Conservation (phyloP, 2,329 filamentous ascomycete genomes). For the Cercospora berteroae region DNA sequence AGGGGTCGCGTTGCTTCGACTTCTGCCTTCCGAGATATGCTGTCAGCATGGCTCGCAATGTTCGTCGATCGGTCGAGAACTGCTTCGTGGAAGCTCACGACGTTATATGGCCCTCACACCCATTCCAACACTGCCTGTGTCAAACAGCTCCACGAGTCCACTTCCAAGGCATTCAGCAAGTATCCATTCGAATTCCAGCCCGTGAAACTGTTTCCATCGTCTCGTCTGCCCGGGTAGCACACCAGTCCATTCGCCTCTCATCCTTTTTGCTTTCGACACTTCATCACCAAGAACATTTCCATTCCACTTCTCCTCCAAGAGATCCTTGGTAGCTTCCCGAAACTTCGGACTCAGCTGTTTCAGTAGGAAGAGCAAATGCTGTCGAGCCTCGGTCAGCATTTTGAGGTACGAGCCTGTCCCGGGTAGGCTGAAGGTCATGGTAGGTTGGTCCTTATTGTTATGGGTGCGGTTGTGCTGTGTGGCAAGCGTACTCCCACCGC, state of each 20-base stretch:
- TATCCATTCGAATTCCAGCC: conserved; percentile 69
- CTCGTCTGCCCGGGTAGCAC: conserved; percentile 61
- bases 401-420: conserved; percentile 67
- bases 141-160: conserved; percentile 70
- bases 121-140: conserved; percentile 70
- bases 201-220: conserved; percentile 70
- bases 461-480: conserved; percentile 30
- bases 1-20: neutral
- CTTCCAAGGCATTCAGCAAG: conserved; percentile 68
- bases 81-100: neutral
- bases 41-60: too few relatives aligned
- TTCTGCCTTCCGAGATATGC: neutral
- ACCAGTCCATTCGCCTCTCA: conserved; percentile 57
- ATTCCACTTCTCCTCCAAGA: conserved; percentile 68
- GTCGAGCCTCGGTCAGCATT: conserved; percentile 60
- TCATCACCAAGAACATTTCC: conserved; percentile 57
- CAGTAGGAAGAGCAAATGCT: conserved; percentile 61
- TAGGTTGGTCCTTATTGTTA: conserved; percentile 4
- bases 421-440: conserved; percentile 61
- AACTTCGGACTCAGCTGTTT: conserved; percentile 55
- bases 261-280: conserved; percentile 50
- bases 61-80: neutral
- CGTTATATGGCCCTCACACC: conserved; percentile 47
- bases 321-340: conserved; percentile 61
- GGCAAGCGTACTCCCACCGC: conserved; percentile 44